phyloP scores from a whole-genome alignment of 805 yeast genomes.

The Nadsonia fulvescens region DNA sequence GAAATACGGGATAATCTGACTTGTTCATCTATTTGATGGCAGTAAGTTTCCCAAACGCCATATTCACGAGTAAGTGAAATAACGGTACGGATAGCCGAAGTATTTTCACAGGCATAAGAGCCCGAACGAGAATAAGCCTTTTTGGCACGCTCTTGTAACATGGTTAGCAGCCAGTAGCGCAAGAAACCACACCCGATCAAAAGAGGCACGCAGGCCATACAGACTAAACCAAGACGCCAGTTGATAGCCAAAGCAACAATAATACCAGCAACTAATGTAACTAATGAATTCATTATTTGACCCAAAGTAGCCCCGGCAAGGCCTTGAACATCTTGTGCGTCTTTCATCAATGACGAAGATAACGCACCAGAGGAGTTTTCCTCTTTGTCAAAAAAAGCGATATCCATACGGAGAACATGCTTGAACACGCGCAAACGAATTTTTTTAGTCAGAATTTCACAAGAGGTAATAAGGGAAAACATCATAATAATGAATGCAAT shows the following conservation, averaged over 20 bases:
- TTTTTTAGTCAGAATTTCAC: slow-evolving; percentile 18
- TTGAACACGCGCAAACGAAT: slow-evolving; percentile 18
- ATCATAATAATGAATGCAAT: slow-evolving; percentile 12
- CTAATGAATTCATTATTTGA: slow-evolving; percentile 20
- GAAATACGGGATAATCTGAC: slow-evolving; percentile 15
- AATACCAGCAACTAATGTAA: slow-evolving; percentile 22
- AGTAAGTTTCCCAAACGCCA: slow-evolving; percentile 19
- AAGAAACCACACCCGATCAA: slow-evolving; percentile 23
- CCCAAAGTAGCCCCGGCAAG: slow-evolving; percentile 25
- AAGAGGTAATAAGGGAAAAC: slow-evolving; percentile 13
- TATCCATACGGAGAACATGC: slow-evolving; percentile 21
- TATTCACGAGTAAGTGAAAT: slow-evolving; percentile 24
- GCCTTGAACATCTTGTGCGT: slow-evolving; percentile 23
- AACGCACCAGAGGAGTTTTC: slow-evolving; percentile 23
- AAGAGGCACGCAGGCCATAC: slow-evolving; percentile 21
- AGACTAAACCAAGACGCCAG: slow-evolving; percentile 25
- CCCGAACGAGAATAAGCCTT: slow-evolving; percentile 22
- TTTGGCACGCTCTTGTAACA: slow-evolving; percentile 21
- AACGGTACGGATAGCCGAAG: slow-evolving; percentile 24
- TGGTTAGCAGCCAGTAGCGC: slow-evolving; percentile 19
- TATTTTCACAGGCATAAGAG: slow-evolving; percentile 22
- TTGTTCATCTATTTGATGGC: slow-evolving; percentile 15
- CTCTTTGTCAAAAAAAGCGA: slow-evolving; percentile 20
- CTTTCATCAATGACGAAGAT: slow-evolving; percentile 21
- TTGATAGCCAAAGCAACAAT: slow-evolving; percentile 21